Percentiles rank a stretch among this genome's conserved stretches.
Evolutionary conservation across 2,329 filamentous ascomycete species (phyloP).

Genomic region (Apiospora pterosperma): DNA sequence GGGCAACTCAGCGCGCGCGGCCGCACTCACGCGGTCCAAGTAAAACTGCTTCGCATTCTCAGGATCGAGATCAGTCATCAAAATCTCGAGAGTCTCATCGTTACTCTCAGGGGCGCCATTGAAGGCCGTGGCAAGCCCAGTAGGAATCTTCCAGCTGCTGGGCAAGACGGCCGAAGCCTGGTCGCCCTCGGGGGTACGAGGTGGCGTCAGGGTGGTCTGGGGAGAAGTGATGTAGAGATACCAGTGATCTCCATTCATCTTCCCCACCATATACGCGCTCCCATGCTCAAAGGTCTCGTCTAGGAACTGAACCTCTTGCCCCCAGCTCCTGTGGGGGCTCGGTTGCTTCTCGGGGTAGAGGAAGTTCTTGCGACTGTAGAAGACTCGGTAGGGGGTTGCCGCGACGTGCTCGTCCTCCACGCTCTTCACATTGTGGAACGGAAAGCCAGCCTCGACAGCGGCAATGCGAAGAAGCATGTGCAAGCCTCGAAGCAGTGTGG

Average conservation of each 20-base stretch:
- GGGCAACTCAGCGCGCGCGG: slow-evolving; percentile 78
- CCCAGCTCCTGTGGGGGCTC: slow-evolving; percentile 95
- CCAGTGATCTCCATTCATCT: slow-evolving; percentile 99
- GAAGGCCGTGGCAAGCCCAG: slow-evolving; percentile 37
- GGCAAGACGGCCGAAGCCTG: slow-evolving; percentile 29
- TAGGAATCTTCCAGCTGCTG: slow-evolving; percentile 56
- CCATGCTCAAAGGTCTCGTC: slow-evolving; percentile 89
- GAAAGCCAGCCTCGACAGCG: slow-evolving; percentile 82
- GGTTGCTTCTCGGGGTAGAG: slow-evolving; percentile 92
- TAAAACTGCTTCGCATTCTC: slow-evolving; percentile 71
- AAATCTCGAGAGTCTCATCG: slow-evolving; percentile 74
- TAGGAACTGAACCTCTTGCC: slow-evolving; percentile 88
- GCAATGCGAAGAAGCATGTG: slow-evolving; percentile 92
- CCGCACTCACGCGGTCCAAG: slow-evolving; percentile 73
- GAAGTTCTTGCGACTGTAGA: slow-evolving; percentile 99
- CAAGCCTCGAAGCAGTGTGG: slow-evolving; percentile 84
- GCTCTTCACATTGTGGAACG: slow-evolving; percentile 67
- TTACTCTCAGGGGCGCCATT: slow-evolving; percentile 42
- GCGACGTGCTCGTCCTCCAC: slow-evolving; percentile 67
- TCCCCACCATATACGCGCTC: slow-evolving; percentile 98
- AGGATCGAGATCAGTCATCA: slow-evolving; percentile 69
- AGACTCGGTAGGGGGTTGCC: slow-evolving; percentile 89
- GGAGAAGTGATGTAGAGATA: slow-evolving; percentile 96
- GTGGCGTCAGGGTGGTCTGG: slow-evolving; percentile 74
- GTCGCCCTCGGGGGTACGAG: slow-evolving; percentile 66